A percentile compares a stretch with the other conserved stretches of the same genome.
These are phyloP conservation scores for Calocybe cyanea DNA, from an alignment of 768 basidiomycete species.

Conservation along the genomic window DNA sequence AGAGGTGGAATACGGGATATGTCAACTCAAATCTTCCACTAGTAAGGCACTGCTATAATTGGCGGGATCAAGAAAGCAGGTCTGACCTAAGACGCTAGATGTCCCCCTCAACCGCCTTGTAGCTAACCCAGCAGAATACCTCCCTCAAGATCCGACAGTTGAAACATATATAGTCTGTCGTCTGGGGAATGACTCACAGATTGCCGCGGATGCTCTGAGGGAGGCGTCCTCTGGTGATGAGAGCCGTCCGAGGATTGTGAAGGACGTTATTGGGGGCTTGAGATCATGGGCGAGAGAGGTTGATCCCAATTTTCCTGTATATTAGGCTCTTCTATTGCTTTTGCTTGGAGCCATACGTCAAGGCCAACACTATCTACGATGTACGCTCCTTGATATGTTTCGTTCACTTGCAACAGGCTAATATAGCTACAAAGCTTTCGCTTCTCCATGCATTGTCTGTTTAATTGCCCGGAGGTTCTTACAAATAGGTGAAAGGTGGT, in stretches of 20 bases:
- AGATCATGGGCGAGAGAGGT: constrained; percentile 74
- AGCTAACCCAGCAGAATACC: constrained; percentile 48
- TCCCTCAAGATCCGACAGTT: constrained; percentile 24
- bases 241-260: constrained; percentile 31
- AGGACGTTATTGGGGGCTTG: constrained; percentile 80
- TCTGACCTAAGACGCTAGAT: constrained; percentile 32
- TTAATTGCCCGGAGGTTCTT: too few species aligned
- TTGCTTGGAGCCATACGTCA: too few species aligned
- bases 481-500: too few species aligned
- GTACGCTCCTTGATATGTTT: too few species aligned
- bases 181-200: constrained; percentile 90
- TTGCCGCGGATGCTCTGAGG: constrained; percentile 69
- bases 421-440: too few species aligned
- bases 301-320: constrained; percentile 76
- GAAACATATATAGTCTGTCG: constrained; percentile 71
- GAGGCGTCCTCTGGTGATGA: constrained; percentile 23
- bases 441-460: too few species aligned
- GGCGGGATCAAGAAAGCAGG: too few species aligned
- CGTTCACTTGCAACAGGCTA: too few species aligned
- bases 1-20: constrained; percentile 80
- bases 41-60: constrained; percentile 47
- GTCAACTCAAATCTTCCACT: constrained; percentile 66
- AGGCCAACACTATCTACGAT: too few species aligned
- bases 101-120: constrained; percentile 67
- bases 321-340: constrained; percentile 39